Conservation (phyloP, 164 flowering plant species). For the Tinospora cordifolia region DNA sequence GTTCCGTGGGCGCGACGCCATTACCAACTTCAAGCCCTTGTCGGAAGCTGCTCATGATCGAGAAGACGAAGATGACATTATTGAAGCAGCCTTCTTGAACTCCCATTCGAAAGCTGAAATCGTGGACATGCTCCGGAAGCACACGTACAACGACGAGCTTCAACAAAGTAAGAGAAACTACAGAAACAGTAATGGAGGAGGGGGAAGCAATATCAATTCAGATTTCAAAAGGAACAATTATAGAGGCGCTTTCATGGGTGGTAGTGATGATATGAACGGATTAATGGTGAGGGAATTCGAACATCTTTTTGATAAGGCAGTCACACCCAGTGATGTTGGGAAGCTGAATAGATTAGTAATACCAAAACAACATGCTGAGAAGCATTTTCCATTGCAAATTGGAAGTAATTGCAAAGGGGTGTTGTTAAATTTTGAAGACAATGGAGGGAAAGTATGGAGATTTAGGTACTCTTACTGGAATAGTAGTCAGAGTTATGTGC, state of each 20-base stretch:
- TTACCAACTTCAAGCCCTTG: constrained; percentile 67
- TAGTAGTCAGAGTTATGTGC: constrained; percentile 83
- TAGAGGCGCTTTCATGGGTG: background rate
- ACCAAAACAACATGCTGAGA: constrained; percentile 92
- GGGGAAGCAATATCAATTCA: background rate
- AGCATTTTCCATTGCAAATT: constrained; percentile 59
- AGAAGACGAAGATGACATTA: constrained; percentile 24
- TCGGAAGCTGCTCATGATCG: constrained; percentile 9
- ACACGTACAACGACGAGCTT: constrained; percentile 77
- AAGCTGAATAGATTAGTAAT: constrained; percentile 85
- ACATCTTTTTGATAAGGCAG: constrained; percentile 73
- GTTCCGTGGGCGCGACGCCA: constrained; percentile 86
- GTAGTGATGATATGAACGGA: constrained; percentile 6
- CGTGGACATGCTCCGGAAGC: constrained; percentile 88
- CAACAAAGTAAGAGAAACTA: constrained; percentile 50
- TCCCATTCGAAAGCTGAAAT: constrained; percentile 79
- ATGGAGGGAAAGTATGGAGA: constrained; percentile 71
- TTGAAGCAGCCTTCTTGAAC: constrained; percentile 45
- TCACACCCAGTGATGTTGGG: constrained; percentile 96
- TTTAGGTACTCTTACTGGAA: constrained; percentile 90
- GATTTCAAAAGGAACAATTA: background rate
- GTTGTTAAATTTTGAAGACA: constrained; percentile 65
- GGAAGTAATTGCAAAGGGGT: constrained; percentile 43
- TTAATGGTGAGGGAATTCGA: constrained; percentile 29
- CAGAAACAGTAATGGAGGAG: background rate